Base-by-base conservation (phyloP, 2,329 filamentous ascomycete genomes). In the Diaporthe ampelina region DNA sequence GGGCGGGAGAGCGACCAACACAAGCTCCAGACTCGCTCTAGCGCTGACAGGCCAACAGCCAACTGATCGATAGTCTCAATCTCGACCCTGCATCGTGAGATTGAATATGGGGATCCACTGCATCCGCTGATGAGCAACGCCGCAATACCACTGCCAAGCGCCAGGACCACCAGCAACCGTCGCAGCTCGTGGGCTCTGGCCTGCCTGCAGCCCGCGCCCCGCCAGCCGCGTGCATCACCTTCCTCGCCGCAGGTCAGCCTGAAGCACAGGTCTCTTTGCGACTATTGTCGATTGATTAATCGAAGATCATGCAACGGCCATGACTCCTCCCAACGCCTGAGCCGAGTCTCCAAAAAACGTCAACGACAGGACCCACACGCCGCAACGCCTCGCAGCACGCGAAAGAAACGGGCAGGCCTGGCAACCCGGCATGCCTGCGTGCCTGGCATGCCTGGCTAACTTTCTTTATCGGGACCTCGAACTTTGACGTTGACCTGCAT, bases 11-110 rank as follows among this genome's bases (percentile, higher is more conserved):
- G 43, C 15, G 56, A 40, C 58, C 48, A 48, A 57, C 24, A 57
- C 37, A 43, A 69, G 17, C 43, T 54, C 67, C 43, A 75, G 63
- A 73, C 21, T 52, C 13, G 70, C 65, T 56, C 63, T 75, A 73
- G 74, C 61, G 74, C 74, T 73, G 65, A 70, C 63, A 74, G 43
- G 29, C 59, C 57, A 65, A 7, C 57, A 73, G 61, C 71, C 70
- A 73, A 70, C 70, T 24, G n/a, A 40, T 59, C 74, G 73, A 75
- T 73, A 74, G 61, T 75, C 69, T 70, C 58, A 24, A 45, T 56
- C 11, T 56, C 48, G 48, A 50, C 70, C 45, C 45, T 70, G 70
- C 74, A 59, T 54, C 70, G 21, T 54, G 73, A 70, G 48, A 67
- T 73, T 43, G 58, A 40, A 63, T n/a, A 70, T 68, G 67, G 29